phyloP scores from a whole-genome alignment of 2,329 filamentous ascomycete genomes.

The Verticillium nubilum region DNA sequence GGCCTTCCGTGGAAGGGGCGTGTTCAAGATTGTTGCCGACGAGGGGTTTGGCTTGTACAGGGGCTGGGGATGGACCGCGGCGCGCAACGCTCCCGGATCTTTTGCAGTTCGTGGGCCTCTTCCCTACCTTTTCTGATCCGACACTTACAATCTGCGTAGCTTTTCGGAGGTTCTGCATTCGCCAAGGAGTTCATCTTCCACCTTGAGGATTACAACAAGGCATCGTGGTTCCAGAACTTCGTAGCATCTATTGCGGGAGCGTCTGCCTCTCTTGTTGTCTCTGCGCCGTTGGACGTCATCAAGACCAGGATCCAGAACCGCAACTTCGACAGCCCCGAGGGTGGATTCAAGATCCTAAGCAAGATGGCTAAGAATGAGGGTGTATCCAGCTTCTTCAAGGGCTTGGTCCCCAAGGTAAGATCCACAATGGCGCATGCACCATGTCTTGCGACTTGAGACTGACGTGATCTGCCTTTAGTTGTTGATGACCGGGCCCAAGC shows the following conservation, averaged over 20 bases:
- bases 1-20: constrained; percentile 88
- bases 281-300: constrained; percentile 94
- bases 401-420: constrained; percentile 80
- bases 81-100: constrained; percentile 91
- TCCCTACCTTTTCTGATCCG: neutral
- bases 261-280: constrained; percentile 90
- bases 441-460: neutral
- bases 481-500: constrained; percentile 97
- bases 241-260: constrained; percentile 93
- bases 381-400: constrained; percentile 89
- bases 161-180: constrained; percentile 95
- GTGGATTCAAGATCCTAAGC: constrained; percentile 82
- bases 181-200: constrained; percentile 95
- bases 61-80: constrained; percentile 96
- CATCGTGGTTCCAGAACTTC: constrained; percentile 94
- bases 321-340: constrained; percentile 97
- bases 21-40: constrained; percentile 84
- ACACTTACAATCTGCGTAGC: constrained; percentile 38
- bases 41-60: constrained; percentile 95
- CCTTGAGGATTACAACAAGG: constrained; percentile 91
- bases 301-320: constrained; percentile 98
- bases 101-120: constrained; percentile 69
- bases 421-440: neutral
- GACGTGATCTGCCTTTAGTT: constrained; percentile 44
- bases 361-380: constrained; percentile 95